Percentiles rank a stretch among this genome's conserved stretches.
Conservation (phyloP, 2,329 filamentous ascomycete genomes). For the Cordyceps cateniannulata region DNA sequence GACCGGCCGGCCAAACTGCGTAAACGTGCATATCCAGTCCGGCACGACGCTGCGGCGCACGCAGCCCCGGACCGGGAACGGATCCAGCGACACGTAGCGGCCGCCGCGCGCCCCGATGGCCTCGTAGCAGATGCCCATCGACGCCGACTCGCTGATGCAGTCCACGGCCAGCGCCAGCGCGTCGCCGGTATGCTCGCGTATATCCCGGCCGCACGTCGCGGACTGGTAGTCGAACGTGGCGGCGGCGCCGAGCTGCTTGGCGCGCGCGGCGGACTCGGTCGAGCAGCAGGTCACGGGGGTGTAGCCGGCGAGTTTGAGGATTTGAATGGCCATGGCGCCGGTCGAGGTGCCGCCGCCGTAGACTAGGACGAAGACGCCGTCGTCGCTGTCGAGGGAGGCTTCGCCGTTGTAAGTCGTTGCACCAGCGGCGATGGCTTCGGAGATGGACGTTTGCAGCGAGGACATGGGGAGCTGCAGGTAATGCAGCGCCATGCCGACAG, state of each 20-base stretch:
- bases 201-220: constrained; percentile 16
- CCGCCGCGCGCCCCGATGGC: background rate
- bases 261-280: background rate
- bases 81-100: background rate
- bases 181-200: constrained; percentile 17
- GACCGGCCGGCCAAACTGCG: background rate
- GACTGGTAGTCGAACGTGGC: constrained; percentile 17
- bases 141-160: constrained; percentile 14
- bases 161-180: constrained; percentile 14
- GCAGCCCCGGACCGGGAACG: background rate
- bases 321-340: constrained; percentile 23
- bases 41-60: background rate
- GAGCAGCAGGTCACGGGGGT: background rate
- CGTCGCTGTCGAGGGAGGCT: background rate
- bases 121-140: constrained; percentile 15
- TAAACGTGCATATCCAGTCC: background rate
- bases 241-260: constrained; percentile 6
- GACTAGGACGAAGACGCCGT: constrained; percentile 19
- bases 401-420: background rate
- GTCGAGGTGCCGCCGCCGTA: constrained; percentile 25
- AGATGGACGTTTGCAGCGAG: background rate
- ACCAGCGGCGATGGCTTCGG: background rate
- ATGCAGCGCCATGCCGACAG: background rate
- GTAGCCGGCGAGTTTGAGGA: background rate
- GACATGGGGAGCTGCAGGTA: background rate